Conservation (phyloP, 2,329 filamentous ascomycete genomes). For the Chrysosporium keratinophilum region DNA sequence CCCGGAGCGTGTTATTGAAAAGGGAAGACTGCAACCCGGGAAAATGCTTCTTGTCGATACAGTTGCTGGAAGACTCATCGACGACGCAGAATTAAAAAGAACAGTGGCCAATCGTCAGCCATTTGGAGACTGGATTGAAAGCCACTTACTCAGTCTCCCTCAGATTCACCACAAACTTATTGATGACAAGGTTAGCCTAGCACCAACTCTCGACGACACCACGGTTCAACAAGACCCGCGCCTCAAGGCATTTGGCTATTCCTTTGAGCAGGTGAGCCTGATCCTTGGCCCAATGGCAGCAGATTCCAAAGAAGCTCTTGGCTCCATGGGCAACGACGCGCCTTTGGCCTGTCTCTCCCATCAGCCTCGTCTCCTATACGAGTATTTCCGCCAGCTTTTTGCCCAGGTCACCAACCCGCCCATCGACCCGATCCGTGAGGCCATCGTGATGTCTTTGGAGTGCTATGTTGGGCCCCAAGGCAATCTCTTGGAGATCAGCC, state of each 20-base stretch:
- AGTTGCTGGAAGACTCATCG: slow-evolving; percentile 79
- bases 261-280: slow-evolving; percentile 86
- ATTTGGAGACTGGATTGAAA: slow-evolving; percentile 80
- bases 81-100: slow-evolving; percentile 82
- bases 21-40: slow-evolving; percentile 85
- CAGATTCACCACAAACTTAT: slow-evolving; percentile 52
- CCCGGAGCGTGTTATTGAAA: slow-evolving; percentile 79
- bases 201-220: slow-evolving; percentile 55
- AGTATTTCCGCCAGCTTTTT: slow-evolving; percentile 97
- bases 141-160: slow-evolving; percentile 72
- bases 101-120: slow-evolving; percentile 78
- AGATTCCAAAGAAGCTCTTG: slow-evolving; percentile 91
- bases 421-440: slow-evolving; percentile 93
- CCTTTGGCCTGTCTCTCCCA: slow-evolving; percentile 85
- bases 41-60: slow-evolving; percentile 96
- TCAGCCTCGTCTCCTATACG: slow-evolving; percentile 77
- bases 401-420: slow-evolving; percentile 96
- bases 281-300: slow-evolving; percentile 91
- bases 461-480: slow-evolving; percentile 95
- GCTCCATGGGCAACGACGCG: slow-evolving; percentile 96
- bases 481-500: slow-evolving; percentile 87
- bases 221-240: slow-evolving; percentile 75
- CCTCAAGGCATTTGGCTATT: slow-evolving; percentile 82
- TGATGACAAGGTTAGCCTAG: slow-evolving; percentile 50
- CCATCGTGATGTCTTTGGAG: slow-evolving; percentile 95